Evolutionary conservation across 2,329 filamentous ascomycete species (phyloP).

Genomic region (Didymella pomorum): DNA sequence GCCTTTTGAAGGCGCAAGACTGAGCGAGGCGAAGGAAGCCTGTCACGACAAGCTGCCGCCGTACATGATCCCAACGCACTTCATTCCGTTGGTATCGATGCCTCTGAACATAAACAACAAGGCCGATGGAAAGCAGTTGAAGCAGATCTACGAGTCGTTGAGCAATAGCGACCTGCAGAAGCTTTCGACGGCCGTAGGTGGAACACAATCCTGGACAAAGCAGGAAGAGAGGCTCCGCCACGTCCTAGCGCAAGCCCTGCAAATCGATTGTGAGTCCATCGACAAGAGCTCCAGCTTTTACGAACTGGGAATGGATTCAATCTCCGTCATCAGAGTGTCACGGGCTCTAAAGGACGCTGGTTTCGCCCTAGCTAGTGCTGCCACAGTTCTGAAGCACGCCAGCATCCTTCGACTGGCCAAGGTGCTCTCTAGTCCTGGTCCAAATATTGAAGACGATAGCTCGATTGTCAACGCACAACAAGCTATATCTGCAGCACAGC

Average conservation of each 20-base stretch:
- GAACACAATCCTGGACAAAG: slow-evolving; percentile 38
- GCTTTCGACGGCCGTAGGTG: slow-evolving; percentile 47
- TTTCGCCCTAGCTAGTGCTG: slow-evolving; percentile 67
- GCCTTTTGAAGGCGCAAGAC: slow-evolving; percentile 27
- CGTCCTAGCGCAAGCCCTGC: slow-evolving; percentile 64
- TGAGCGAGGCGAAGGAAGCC: slow-evolving; percentile 54
- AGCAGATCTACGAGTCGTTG: slow-evolving; percentile 69
- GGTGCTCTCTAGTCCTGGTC: slow-evolving; percentile 33
- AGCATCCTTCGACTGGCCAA: slow-evolving; percentile 53
- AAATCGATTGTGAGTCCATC: slow-evolving; percentile 56
- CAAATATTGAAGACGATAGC: slow-evolving; percentile 21
- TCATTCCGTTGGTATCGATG: slow-evolving; percentile 74
- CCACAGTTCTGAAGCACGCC: slow-evolving; percentile 69
- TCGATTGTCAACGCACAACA: slow-evolving; percentile 64
- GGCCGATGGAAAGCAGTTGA: slow-evolving; percentile 76
- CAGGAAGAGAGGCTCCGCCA: slow-evolving; percentile 60
- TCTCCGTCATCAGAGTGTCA: slow-evolving; percentile 78
- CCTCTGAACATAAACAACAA: slow-evolving; percentile 92
- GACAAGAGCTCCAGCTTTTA: slow-evolving; percentile 73
- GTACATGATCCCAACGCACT: slow-evolving; percentile 92
- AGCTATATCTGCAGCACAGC: slow-evolving; percentile 68
- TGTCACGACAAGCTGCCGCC: slow-evolving; percentile 75
- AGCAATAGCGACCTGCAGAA: slow-evolving; percentile 68
- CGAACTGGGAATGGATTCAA: slow-evolving; percentile 87
- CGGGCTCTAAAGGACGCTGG: slow-evolving; percentile 69